Base-by-base conservation (phyloP, 345 rosid genomes). In the Acer negundo region DNA sequence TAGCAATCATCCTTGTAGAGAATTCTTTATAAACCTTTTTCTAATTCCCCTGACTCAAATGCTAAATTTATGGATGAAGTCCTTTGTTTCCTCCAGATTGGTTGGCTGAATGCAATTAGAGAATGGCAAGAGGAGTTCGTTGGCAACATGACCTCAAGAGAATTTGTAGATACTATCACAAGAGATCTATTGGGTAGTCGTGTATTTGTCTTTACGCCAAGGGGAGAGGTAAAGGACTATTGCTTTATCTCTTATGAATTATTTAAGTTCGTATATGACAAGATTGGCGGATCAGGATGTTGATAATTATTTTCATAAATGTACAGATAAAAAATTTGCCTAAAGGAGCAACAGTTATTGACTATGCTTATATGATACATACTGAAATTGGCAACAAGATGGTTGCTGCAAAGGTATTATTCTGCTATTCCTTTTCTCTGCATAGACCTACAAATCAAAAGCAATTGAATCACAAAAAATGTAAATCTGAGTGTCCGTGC, bases 91-190 rank as follows among this genome's bases (percentile, higher is more conserved):
- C 80, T 83, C 77, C 86, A 93, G 97, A 75, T 93, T 82, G 91
- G 99, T 72, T 96, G 99, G 99, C 94, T 96, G 58, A 96, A 94
- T 80, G 99, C 98, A 70, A 96, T 93, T 74, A 93, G 99, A 79
- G 98, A 96, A 85, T 96, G 99, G 99, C 99, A 96, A 90, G 97
- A 96, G 76, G 98, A 96, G 86, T 96, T 96, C 72, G 99, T 96
- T 65, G 99, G 99, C 83, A 96, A 94, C 85, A 96, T 96, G 99
- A 93, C 89, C 88, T 96, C 99, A 61, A 92, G 99, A 77, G 99
- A 96, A 85, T 96, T 96, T 88, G 99, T 96, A 42, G 99, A 96
- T 79, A 92, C 94, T 55, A 67, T 96, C 59, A 96, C 99, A 15
- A 84, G 92, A 83, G 99, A 96, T 87, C 92, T 96, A 64, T 70